Conservation (phyloP, 257 asterid species). For the Solanum sitiens region DNA sequence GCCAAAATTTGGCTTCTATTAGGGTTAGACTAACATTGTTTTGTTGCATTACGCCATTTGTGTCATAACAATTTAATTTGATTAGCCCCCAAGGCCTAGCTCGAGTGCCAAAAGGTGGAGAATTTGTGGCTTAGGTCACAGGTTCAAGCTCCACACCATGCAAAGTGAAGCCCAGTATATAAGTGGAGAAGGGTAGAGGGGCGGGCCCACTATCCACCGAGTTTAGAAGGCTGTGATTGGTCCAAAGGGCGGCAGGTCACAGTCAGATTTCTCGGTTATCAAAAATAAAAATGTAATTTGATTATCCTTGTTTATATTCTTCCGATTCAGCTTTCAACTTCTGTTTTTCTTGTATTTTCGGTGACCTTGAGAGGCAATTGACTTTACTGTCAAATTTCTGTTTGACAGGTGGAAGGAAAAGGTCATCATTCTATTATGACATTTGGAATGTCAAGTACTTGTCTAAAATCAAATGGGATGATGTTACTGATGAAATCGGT, state of each 20-base stretch:
- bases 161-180: not conserved
- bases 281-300: not conserved
- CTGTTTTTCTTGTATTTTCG: not conserved
- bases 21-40: not conserved
- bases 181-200: too few species aligned
- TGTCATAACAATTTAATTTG: not conserved
- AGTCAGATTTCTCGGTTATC: too few species aligned
- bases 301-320: not conserved
- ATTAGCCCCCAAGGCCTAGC: not conserved
- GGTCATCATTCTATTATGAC: conserved; percentile 78
- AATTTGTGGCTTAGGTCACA: not conserved
- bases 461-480: conserved; percentile 98
- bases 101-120: not conserved
- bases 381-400: not conserved
- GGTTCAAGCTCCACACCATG: too few species aligned
- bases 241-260: too few species aligned
- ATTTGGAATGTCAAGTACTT: conserved; percentile 92
- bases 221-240: too few species aligned
- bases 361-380: not conserved
- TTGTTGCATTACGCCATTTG: not conserved
- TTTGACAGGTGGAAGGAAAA: conserved; percentile 75
- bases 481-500: conserved; percentile 84
- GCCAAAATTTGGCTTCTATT: not conserved
- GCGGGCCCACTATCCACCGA: too few species aligned
- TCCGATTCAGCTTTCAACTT: not conserved